These are phyloP conservation scores for Sporormia fimetaria DNA, from an alignment of 495 filamentous ascomycete species.

Conservation along the genomic window DNA sequence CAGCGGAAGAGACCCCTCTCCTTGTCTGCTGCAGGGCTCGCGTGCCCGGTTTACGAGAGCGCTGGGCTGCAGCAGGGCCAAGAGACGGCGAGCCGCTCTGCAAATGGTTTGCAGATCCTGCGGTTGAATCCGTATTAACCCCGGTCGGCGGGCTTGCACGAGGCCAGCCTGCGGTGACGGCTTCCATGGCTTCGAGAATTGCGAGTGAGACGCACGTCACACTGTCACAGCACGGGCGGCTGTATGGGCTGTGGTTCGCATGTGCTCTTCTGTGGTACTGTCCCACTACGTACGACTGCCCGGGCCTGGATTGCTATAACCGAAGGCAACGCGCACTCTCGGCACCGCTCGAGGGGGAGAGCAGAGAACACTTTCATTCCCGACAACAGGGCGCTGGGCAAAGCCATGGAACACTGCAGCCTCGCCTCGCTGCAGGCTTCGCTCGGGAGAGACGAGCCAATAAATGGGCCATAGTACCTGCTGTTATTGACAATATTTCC, in stretches of 20 bases:
- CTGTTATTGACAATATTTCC: conserved; percentile 28
- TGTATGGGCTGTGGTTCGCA: too few species aligned
- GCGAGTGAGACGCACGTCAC: neutral
- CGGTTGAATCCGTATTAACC: conserved; percentile 16
- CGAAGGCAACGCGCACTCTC: too few species aligned
- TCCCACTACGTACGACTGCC: too few species aligned
- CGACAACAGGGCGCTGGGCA: conserved; percentile 20
- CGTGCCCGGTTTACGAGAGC: too few species aligned
- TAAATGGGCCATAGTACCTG: conserved; percentile 21
- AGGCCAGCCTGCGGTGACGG: neutral
- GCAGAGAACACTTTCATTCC: conserved; percentile 11
- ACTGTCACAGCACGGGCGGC: too few species aligned
- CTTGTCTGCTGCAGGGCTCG: too few species aligned
- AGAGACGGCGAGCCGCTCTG: conserved; percentile 18
- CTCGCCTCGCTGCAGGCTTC: too few species aligned
- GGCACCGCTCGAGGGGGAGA: neutral
- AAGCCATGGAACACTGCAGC: too few species aligned
- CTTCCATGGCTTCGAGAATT: too few species aligned
- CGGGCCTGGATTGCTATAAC: neutral
- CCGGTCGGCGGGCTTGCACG: conserved; percentile 14
- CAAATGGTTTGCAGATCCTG: conserved; percentile 26
- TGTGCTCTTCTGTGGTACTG: neutral
- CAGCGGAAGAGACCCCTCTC: too few species aligned
- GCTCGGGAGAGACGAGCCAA: conserved; percentile 25
- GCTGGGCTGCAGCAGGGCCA: too few species aligned